phyloP scores from a whole-genome alignment of 2,329 filamentous ascomycete species.

The Sphaceloma murrayae region DNA sequence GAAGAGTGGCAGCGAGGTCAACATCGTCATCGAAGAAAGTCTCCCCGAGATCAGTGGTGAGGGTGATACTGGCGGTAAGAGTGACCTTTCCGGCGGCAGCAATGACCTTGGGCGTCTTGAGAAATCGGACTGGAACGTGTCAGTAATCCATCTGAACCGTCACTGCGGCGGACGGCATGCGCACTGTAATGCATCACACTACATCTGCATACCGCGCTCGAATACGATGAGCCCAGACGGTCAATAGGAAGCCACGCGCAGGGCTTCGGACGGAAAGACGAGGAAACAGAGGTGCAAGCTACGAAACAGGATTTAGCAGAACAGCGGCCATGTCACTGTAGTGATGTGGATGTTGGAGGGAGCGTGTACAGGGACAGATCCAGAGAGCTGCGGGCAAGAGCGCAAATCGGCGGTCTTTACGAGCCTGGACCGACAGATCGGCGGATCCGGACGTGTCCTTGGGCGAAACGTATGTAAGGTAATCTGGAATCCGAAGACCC shows the following conservation, averaged over 20 bases:
- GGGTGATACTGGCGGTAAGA: conserved; percentile 48
- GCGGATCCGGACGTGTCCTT: conserved; percentile 14
- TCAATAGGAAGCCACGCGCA: conserved; percentile 1
- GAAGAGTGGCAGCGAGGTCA: conserved; percentile 34
- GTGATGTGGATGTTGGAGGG: too few relatives aligned
- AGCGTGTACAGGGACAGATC: too few relatives aligned
- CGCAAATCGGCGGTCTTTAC: background rate
- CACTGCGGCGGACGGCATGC: background rate
- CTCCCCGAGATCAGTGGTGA: conserved; percentile 62
- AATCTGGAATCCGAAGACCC: too few relatives aligned
- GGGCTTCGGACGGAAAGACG: too few relatives aligned
- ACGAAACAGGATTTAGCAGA: background rate
- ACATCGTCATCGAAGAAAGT: conserved; percentile 47
- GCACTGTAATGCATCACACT: conserved; percentile 23
- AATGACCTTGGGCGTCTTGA: conserved; percentile 50
- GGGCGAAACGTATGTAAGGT: too few relatives aligned
- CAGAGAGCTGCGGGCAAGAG: background rate
- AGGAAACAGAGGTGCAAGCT: background rate
- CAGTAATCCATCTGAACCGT: background rate
- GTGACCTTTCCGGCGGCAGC: conserved; percentile 32
- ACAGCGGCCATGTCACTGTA: background rate
- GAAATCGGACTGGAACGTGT: conserved; percentile 45
- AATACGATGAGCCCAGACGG: background rate
- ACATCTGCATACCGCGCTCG: conserved; percentile 4
- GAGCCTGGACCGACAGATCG: background rate